Percentiles rank a stretch among this genome's conserved stretches.
Conservation (phyloP, 345 rosid genomes). For the Eucalyptus tenuipes region DNA sequence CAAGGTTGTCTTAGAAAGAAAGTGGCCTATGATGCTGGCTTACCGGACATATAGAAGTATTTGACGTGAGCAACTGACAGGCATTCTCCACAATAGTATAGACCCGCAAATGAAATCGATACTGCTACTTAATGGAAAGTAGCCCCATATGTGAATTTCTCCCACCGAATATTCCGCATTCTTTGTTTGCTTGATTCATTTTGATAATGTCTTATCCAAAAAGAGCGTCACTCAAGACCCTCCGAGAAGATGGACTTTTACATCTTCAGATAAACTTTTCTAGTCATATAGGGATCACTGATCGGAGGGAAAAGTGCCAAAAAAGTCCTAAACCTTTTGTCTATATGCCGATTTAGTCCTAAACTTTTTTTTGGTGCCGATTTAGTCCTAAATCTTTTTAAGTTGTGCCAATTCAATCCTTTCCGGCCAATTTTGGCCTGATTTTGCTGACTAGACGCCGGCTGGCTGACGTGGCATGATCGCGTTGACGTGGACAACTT, state of each 20-base stretch:
- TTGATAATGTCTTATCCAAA: not conserved
- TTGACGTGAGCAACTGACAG: not conserved
- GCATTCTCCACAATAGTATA: not conserved
- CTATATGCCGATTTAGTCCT: too few species aligned
- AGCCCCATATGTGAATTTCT: not conserved
- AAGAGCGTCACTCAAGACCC: not conserved
- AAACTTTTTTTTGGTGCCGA: too few species aligned
- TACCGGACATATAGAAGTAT: not conserved
- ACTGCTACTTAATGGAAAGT: not conserved
- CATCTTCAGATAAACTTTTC: not conserved
- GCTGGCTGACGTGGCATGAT: too few species aligned
- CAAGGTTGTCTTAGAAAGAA: not conserved
- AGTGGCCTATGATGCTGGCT: not conserved
- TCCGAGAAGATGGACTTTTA: not conserved
- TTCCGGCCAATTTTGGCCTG: too few species aligned
- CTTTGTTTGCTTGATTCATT: not conserved
- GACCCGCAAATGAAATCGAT: not conserved
- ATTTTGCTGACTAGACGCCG: too few species aligned
- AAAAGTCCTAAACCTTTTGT: too few species aligned
- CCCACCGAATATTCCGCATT: not conserved
- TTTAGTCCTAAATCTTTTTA: too few species aligned
- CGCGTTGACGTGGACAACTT: too few species aligned
- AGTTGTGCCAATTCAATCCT: too few species aligned
- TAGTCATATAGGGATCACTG: not conserved
- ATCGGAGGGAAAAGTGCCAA: too few species aligned